Base-by-base conservation (phyloP, 768 basidiomycete species). In the Tylopilus sp. region DNA sequence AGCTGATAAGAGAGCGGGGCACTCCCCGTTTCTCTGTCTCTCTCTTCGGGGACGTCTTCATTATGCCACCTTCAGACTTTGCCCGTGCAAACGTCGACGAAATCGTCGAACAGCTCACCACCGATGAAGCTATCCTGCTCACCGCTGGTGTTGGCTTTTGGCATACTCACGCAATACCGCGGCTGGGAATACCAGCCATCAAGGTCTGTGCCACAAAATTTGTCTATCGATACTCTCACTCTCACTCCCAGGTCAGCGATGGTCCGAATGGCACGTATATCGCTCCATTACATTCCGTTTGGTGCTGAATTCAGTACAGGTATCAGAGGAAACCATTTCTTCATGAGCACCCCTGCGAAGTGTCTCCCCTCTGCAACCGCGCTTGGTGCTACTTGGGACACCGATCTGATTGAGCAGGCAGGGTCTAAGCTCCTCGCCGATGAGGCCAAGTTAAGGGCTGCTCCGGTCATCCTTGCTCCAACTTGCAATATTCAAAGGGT, bases 401-500 rank as follows among this genome's bases (percentile, higher is more conserved):
- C 78, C 1, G 72, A 81, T 22, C 79, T 90, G 41, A 76, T 92
- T 24, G 72, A 84, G 51, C 69, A 79, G 59, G 78, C 84, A 17
- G 89, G 85, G 3, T 63, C 75, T 37, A 81, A 82, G 61, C 74
- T 91, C 17, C 76, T 91, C 19, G 88, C 87, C 2, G 68, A 74
- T 16, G 89, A 91, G 66, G 84, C 86, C 4, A 90, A 86, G 69
- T 73, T 87, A 44, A 76, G 82, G 41, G 79, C 84, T 3, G 84
- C 86, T 11, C 84, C 85, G 13, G 68, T 89, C 3, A 73, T 90
- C 28, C 79, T 92, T 17, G 91, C 84, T 1, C 91, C 90, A 0
- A 92, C 90, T 0, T 87, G 86, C 65, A 92, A 93, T 64, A 90
- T 89, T 45, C 90, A 91, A 68, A 80, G 91, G 29, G 87, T 82